phyloP scores from a whole-genome alignment of 306 rosid species.

The Geum urbanum region DNA sequence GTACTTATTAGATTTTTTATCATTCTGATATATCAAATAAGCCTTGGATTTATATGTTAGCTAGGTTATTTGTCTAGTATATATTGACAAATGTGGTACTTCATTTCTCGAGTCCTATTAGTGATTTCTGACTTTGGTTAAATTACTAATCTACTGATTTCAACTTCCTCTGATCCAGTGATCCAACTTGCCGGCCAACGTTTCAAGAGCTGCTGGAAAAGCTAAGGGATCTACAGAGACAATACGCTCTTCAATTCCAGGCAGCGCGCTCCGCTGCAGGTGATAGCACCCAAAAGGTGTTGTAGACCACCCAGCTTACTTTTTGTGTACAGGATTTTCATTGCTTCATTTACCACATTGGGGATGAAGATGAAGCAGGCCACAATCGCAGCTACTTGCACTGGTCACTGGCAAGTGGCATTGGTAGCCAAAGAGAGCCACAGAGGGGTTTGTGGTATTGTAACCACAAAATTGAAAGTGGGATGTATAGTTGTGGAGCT shows the following conservation, averaged over 20 bases:
- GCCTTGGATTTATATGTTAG: background rate
- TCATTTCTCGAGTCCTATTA: background rate
- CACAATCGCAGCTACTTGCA: conserved; percentile 12
- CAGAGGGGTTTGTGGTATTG: conserved; percentile 23
- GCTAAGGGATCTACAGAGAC: conserved; percentile 69
- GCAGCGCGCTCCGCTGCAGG: conserved; percentile 58
- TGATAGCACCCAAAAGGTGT: conserved; percentile 62
- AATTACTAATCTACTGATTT: conserved; percentile 16
- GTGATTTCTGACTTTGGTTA: background rate
- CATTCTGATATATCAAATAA: background rate
- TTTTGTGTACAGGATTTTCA: conserved; percentile 20
- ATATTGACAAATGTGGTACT: background rate
- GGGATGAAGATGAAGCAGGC: conserved; percentile 21
- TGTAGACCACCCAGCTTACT: conserved; percentile 28
- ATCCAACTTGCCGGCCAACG: conserved; percentile 71
- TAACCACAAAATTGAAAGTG: conserved; percentile 23
- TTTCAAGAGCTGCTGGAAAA: conserved; percentile 76
- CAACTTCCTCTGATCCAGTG: conserved; percentile 47
- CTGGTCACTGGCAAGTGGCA: background rate
- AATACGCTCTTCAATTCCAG: conserved; percentile 61
- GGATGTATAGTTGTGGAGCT: conserved; percentile 20
- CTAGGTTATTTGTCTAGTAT: background rate
- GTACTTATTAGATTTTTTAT: background rate
- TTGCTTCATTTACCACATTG: conserved; percentile 24
- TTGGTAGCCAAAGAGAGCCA: background rate